A percentile compares a stretch with the other conserved stretches of the same genome.
Evolutionary conservation across 1,284 basidiomycete genomes (phyloP).

Genomic region (Phlebopus sp.): DNA sequence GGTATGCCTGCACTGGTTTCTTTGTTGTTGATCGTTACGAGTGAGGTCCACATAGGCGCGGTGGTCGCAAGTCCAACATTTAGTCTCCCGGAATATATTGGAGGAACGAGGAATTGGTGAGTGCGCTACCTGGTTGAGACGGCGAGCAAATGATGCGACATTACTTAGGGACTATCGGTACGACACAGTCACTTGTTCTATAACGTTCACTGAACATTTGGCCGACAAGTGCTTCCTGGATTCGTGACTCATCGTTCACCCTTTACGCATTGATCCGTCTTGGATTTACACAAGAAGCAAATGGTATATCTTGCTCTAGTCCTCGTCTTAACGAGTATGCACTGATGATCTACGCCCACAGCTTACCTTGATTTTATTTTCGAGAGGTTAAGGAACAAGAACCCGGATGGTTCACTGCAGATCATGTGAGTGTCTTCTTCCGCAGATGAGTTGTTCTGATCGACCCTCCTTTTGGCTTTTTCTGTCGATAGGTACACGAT

Average conservation of each 20-base stretch:
- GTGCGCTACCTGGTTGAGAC: not conserved
- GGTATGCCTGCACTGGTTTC: constrained; percentile 40
- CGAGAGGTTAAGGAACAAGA: constrained; percentile 74
- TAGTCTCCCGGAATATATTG: constrained; percentile 87
- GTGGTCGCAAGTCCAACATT: constrained; percentile 93
- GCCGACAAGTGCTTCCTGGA: constrained; percentile 67
- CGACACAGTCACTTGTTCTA: constrained; percentile 5
- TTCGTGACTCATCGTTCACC: constrained; percentile 89
- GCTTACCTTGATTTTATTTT: constrained; percentile 91
- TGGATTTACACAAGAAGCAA: constrained; percentile 88
- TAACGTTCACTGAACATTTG: not conserved
- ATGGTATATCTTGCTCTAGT: constrained; percentile 44
- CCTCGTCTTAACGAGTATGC: not conserved
- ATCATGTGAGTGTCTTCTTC: constrained; percentile 61
- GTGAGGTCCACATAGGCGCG: constrained; percentile 50
- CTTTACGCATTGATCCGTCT: constrained; percentile 89
- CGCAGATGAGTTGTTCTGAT: no score
- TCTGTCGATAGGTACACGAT: constrained; percentile 61
- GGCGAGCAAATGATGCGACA: not conserved
- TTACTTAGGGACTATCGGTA: constrained; percentile 67
- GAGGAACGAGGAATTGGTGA: constrained; percentile 83
- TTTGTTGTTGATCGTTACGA: not conserved
- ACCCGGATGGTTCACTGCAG: constrained; percentile 84
- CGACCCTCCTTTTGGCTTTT: not conserved
- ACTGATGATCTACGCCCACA: constrained; percentile 30